Evolutionary conservation across 179 eudicot species (phyloP).

Genomic region (Beta corolliflora): DNA sequence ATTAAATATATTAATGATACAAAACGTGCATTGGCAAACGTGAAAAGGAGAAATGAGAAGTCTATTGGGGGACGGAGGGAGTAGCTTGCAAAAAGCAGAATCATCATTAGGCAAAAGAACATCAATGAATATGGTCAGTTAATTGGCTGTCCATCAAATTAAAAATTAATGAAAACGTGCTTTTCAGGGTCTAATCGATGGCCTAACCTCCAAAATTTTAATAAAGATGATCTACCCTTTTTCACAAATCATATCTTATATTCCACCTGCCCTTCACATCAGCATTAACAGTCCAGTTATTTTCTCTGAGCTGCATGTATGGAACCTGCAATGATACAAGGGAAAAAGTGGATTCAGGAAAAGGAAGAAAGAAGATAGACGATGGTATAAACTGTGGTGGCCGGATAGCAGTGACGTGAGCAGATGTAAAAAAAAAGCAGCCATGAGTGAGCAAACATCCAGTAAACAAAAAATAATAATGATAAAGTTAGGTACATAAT

Average conservation of each 20-base stretch:
- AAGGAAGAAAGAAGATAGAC: background rate
- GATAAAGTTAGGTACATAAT: no score
- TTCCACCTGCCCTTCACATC: slow-evolving; percentile 74
- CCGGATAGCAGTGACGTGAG: background rate
- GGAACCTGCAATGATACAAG: slow-evolving; percentile 54
- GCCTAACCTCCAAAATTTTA: slow-evolving; percentile 22
- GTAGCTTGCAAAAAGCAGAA: slow-evolving; percentile 13
- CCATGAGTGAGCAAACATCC: background rate
- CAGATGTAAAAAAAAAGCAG: background rate
- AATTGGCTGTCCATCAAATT: slow-evolving; percentile 25
- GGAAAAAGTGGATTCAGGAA: slow-evolving; percentile 13
- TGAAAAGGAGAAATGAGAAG: no score
- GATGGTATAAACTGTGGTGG: background rate
- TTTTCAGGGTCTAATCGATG: background rate
- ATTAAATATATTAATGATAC: no score
- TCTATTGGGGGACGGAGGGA: no score
- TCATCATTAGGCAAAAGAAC: slow-evolving; percentile 12
- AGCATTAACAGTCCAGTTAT: slow-evolving; percentile 78
- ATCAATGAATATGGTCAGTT: slow-evolving; percentile 31
- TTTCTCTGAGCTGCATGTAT: slow-evolving; percentile 79
- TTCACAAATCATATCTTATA: slow-evolving; percentile 71
- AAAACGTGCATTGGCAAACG: no score
- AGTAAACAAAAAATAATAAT: background rate
- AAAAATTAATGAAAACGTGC: slow-evolving; percentile 4
- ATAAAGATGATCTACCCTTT: slow-evolving; percentile 8